phyloP scores from a whole-genome alignment of 192 early-diverging fungal species.

The Dissophora globulifera region DNA sequence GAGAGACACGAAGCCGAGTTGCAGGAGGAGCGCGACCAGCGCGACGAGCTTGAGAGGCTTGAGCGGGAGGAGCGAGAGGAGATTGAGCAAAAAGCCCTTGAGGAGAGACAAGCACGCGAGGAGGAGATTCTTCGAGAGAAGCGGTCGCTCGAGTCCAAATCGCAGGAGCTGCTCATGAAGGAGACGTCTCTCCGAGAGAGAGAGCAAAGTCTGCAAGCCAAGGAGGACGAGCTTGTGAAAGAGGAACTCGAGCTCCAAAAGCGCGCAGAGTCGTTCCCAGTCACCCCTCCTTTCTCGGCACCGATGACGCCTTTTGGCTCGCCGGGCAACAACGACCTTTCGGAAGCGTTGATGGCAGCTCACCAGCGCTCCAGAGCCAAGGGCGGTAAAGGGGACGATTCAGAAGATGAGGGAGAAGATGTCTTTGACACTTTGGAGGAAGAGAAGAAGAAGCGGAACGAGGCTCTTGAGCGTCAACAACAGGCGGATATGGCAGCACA shows the following conservation, averaged over 20 bases:
- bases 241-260: slow-evolving; percentile 15
- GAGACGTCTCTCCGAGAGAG: slow-evolving; percentile 29
- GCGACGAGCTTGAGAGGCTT: slow-evolving; percentile 29
- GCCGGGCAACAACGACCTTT: slow-evolving; percentile 22
- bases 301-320: slow-evolving; percentile 48
- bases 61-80: slow-evolving; percentile 37
- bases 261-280: slow-evolving; percentile 8
- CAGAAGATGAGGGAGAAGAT: slow-evolving; percentile 3
- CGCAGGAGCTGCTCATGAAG: slow-evolving; percentile 22
- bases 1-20: slow-evolving; percentile 17
- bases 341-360: slow-evolving; percentile 29
- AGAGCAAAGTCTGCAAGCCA: slow-evolving; percentile 12
- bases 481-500: slow-evolving; percentile 24
- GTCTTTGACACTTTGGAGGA: not conserved
- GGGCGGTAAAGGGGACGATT: not conserved
- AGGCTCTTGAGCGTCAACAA: slow-evolving; percentile 18
- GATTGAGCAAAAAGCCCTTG: slow-evolving; percentile 13
- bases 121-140: slow-evolving; percentile 16
- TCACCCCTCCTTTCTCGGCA: slow-evolving; percentile 27
- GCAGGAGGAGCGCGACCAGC: slow-evolving; percentile 40
- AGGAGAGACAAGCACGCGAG: slow-evolving; percentile 13
- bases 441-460: not conserved
- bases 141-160: slow-evolving; percentile 27
- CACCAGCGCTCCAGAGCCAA: not conserved
- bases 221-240: slow-evolving; percentile 27